Conservation (phyloP, 768 basidiomycete genomes). For the Glaciozyma martinii region DNA sequence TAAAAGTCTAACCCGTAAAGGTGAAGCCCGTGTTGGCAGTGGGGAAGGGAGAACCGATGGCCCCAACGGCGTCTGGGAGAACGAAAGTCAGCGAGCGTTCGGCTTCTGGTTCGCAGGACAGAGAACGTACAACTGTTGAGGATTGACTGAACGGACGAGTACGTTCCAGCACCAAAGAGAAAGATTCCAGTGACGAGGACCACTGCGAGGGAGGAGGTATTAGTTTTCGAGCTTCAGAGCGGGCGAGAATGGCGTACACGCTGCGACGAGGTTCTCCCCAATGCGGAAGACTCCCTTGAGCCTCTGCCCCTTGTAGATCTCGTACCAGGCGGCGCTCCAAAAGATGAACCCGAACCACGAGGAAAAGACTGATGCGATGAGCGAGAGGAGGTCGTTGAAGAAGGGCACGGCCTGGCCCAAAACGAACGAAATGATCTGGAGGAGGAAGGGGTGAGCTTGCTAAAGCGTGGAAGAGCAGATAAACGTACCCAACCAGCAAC, state of each 20-base stretch:
- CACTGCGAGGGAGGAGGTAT: neutral
- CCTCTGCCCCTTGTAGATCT: constrained; percentile 19
- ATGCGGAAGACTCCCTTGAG: neutral
- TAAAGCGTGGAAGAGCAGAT: no score
- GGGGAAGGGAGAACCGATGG: constrained; percentile 14
- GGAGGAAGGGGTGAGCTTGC: neutral
- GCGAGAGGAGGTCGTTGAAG: constrained; percentile 22
- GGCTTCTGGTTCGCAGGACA: no score
- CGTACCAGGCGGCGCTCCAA: constrained; percentile 31
- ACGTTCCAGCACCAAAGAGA: constrained; percentile 25
- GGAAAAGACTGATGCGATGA: constrained; percentile 29
- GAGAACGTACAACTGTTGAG: constrained; percentile 7
- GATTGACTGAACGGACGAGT: constrained; percentile 15
- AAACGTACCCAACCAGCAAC: no score
- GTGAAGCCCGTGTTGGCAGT: constrained; percentile 9
- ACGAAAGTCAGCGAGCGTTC: neutral
- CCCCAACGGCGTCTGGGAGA: constrained; percentile 6
- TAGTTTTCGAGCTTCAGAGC: neutral
- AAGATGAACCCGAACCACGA: constrained; percentile 32
- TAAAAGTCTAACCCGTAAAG: neutral
- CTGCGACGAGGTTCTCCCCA: constrained; percentile 8
- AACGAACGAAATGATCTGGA: neutral
- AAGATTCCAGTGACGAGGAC: constrained; percentile 27
- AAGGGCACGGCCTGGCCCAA: constrained; percentile 31
- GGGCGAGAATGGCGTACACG: neutral